Percentiles rank a stretch among this genome's conserved stretches.
Evolutionary conservation across 2,329 filamentous ascomycete species (phyloP).

Genomic region (Pseudomassariella vexata): DNA sequence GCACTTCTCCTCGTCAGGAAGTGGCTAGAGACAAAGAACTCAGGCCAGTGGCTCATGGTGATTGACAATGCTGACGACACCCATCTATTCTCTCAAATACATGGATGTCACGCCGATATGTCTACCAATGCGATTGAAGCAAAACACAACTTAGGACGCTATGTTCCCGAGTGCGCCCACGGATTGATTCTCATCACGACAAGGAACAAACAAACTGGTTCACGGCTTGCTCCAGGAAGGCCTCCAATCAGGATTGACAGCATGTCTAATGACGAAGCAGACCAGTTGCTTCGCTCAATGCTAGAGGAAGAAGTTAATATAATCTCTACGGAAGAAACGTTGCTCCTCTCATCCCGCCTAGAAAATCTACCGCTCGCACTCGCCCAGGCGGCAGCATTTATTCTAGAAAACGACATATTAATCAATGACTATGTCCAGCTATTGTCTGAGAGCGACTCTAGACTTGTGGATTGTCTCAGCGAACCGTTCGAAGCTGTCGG

Average conservation of each 20-base stretch:
- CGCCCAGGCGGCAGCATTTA: slow-evolving; percentile 28
- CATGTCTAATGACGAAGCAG: slow-evolving; percentile 20
- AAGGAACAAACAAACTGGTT: slow-evolving; percentile 24
- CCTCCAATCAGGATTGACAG: slow-evolving; percentile 17
- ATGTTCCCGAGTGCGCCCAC: slow-evolving; percentile 22
- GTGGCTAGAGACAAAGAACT: slow-evolving; percentile 19
- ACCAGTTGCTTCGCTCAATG: slow-evolving; percentile 14
- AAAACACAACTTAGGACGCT: slow-evolving; percentile 13
- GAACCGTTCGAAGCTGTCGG: slow-evolving; percentile 24
- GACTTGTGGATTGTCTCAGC: slow-evolving; percentile 16
- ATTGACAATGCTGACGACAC: slow-evolving; percentile 13
- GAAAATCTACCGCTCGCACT: slow-evolving; percentile 28
- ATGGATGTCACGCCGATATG: slow-evolving; percentile 3
- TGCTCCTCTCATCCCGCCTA: slow-evolving; percentile 17
- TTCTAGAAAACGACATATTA: slow-evolving; percentile 20
- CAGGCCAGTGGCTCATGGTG: slow-evolving; percentile 14
- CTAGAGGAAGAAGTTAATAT: slow-evolving; percentile 10
- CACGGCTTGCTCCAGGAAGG: slow-evolving; percentile 15
- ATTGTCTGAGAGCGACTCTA: slow-evolving; percentile 15
- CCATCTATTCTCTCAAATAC: slow-evolving; percentile 9
- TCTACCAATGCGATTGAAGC: background rate
- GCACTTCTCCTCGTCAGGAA: slow-evolving; percentile 17
- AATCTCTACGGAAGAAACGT: background rate
- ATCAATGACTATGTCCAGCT: slow-evolving; percentile 22
- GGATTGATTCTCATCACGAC: slow-evolving; percentile 28